phyloP scores from a whole-genome alignment of 208 protist genomes.

The Tritrichomonas musculus region DNA sequence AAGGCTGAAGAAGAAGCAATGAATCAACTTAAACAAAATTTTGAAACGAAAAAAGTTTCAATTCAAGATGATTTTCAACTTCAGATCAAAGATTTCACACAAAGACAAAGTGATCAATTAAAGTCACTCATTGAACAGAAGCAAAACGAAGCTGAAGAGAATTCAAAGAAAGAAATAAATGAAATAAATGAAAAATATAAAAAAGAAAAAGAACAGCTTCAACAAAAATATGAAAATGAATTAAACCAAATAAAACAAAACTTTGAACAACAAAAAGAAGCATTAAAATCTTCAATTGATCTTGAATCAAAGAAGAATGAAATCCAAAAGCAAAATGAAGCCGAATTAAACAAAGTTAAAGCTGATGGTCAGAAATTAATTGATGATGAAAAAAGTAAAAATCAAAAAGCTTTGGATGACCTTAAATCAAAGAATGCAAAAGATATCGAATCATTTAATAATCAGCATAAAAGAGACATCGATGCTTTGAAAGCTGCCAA shows the following conservation, averaged over 20 bases:
- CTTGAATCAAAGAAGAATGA: not conserved
- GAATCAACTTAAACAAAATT: not conserved
- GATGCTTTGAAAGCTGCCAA: not conserved
- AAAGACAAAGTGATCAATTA: too few species aligned
- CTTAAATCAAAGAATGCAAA: too few species aligned
- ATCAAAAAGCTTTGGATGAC: not conserved
- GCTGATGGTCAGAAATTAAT: not conserved
- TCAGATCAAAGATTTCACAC: too few species aligned
- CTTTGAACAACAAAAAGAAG: too few species aligned
- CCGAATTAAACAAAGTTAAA: not conserved
- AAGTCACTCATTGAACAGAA: not conserved
- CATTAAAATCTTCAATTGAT: not conserved
- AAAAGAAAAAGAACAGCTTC: not conserved
- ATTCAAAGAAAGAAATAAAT: not conserved
- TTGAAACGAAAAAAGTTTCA: too few species aligned
- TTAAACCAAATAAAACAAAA: too few species aligned
- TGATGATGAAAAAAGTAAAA: not conserved
- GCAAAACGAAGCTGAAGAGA: not conserved
- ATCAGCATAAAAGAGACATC: not conserved
- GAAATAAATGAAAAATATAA: not conserved
- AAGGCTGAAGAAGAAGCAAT: too few species aligned
- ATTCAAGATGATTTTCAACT: too few species aligned
- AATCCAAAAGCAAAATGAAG: not conserved
- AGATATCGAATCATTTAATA: not conserved
- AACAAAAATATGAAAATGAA: too few species aligned